Evolutionary conservation across 2,329 filamentous ascomycete genomes (phyloP).

Genomic region (Cytospora chrysosperma): DNA sequence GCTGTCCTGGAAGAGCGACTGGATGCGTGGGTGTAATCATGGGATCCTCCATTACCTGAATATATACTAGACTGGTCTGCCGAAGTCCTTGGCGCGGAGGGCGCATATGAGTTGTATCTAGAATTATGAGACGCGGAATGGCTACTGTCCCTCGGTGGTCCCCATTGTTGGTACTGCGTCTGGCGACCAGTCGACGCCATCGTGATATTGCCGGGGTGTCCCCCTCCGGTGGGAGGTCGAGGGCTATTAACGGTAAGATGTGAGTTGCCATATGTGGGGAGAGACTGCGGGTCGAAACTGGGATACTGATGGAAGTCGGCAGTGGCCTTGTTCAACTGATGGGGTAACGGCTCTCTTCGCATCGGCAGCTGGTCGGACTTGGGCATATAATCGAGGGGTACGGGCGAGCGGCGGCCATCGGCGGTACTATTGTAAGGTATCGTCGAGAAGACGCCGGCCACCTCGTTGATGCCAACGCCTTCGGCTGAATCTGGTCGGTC

Average conservation of each 20-base stretch:
- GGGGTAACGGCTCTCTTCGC: constrained; percentile 72
- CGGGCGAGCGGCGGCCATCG: constrained; percentile 65
- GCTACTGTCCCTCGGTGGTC: constrained; percentile 57
- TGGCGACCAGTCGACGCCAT: constrained; percentile 71
- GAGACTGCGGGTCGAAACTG: constrained; percentile 58
- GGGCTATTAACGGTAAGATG: constrained; percentile 56
- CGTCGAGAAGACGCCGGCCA: constrained; percentile 79
- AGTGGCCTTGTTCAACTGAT: constrained; percentile 76
- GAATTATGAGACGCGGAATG: constrained; percentile 53
- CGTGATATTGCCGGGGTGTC: constrained; percentile 57
- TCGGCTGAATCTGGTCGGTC: constrained; percentile 66
- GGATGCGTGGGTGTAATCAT: constrained; percentile 37
- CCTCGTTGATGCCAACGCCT: constrained; percentile 63
- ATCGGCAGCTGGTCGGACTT: constrained; percentile 61
- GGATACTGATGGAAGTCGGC: constrained; percentile 90
- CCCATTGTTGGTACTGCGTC: constrained; percentile 78
- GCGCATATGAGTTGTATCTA: constrained; percentile 63
- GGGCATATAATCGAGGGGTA: constrained; percentile 71
- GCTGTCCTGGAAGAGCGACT: constrained; percentile 52
- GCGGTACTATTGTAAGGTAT: constrained; percentile 79
- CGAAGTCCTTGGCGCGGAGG: constrained; percentile 57
- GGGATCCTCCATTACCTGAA: constrained; percentile 53
- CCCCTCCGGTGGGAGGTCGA: constrained; percentile 53
- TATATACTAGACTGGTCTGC: constrained; percentile 55
- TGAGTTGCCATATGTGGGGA: constrained; percentile 48